Base-by-base conservation (phyloP, 192 early-diverging fungal genomes). In the Podila minutissima region DNA sequence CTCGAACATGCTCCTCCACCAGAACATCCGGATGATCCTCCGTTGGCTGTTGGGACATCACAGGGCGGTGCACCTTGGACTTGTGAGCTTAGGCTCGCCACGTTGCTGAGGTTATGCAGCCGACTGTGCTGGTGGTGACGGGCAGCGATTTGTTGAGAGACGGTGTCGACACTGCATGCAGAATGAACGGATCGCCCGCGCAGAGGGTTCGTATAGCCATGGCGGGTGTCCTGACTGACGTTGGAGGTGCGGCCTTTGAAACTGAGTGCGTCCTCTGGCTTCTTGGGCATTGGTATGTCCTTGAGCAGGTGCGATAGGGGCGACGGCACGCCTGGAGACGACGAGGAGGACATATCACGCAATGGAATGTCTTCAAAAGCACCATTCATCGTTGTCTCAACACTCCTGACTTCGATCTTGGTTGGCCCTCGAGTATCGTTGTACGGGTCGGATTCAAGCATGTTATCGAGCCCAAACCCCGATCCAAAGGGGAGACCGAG, bases 41-140 rank as follows among this genome's bases (percentile, higher is more conserved):
- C 41, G 4, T 46, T 46, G 13, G 15, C 5, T 61, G 29, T 31
- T 28, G 59, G 28, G 59, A 11, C 12, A 24, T 19, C 59, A 61
- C 26, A 17, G 59, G 59, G 22, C 33, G 59, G 26, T 4, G 28
- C 5, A 12, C 26, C 15, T 32, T 55, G 53, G 22, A 53, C 64
- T 64, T 75, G 74, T 11, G 74, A 75, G 37, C 66, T 46, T 6
- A 71, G 13, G 32, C 75, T 78, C 0, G 64, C 69, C 7, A 71
- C 69, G 26, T 62, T 78, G 51, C 75, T 77, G 7, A 57, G 15
- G 41, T 60, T 58, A 20, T 53, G 51, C 28, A 67, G 48, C 5
- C 64, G 68, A 35, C 75, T 67, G 59, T 78, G 68, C 24, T 78
- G 75, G 8, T 66, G 69, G 32, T 78, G 75, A 6, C 75, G 63